Percentiles rank a stretch among this genome's conserved stretches.
Evolutionary conservation across 768 basidiomycete species (phyloP).

Genomic region (Tulasnella sp.): DNA sequence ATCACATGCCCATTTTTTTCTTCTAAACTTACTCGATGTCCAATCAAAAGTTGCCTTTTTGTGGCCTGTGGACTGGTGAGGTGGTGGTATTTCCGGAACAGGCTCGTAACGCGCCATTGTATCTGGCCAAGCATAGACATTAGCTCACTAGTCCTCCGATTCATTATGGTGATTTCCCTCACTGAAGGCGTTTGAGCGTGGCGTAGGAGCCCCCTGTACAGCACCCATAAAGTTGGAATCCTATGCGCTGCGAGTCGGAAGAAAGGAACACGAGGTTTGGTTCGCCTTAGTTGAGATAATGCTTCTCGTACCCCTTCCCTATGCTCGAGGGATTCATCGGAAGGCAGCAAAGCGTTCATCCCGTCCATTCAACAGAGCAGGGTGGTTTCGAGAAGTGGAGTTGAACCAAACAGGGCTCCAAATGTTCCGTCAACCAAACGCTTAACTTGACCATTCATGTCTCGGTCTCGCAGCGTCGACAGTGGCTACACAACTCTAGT

Average conservation of each 20-base stretch:
- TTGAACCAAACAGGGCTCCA: too few relatives aligned
- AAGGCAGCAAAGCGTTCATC: conserved; percentile 14
- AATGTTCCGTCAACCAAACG: too few relatives aligned
- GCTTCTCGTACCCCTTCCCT: conserved; percentile 42
- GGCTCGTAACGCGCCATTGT: conserved; percentile 31
- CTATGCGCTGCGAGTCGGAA: conserved; percentile 60
- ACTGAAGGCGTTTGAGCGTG: conserved; percentile 31
- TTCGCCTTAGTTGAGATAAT: conserved; percentile 45
- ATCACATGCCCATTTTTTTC: background rate
- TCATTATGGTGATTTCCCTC: conserved; percentile 39
- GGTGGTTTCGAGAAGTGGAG: too few relatives aligned
- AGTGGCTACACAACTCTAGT: conserved; percentile 12
- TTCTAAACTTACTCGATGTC: conserved; percentile 6
- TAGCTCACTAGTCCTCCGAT: background rate
- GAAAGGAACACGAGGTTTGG: conserved; percentile 53
- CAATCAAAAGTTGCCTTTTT: background rate
- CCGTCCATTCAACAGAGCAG: background rate
- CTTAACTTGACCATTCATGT: too few relatives aligned
- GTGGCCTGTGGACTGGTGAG: conserved; percentile 37
- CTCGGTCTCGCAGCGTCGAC: conserved; percentile 3
- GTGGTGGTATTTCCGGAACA: conserved; percentile 15
- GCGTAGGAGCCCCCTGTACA: conserved; percentile 61
- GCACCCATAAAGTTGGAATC: conserved; percentile 60
- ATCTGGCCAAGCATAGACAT: conserved; percentile 33
- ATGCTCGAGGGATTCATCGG: conserved; percentile 33